phyloP scores from a whole-genome alignment of 2,329 filamentous ascomycete species.

The Rutstroemia sydowiana region DNA sequence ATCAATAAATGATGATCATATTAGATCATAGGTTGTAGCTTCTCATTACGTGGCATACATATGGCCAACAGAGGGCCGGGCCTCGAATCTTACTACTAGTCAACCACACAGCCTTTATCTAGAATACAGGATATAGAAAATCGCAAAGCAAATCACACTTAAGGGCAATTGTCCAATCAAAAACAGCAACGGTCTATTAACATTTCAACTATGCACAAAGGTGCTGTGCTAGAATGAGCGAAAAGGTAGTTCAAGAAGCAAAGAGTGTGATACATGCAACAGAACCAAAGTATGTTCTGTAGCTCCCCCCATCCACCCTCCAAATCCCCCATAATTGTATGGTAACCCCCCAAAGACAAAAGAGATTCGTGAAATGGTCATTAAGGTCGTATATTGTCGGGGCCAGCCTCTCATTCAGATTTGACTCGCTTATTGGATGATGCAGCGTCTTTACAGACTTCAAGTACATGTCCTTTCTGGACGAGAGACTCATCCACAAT shows the following conservation, averaged over 20 bases:
- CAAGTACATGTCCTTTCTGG: slow-evolving; percentile 23
- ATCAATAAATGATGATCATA: neutral
- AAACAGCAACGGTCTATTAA: neutral
- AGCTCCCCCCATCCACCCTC: too few relatives aligned
- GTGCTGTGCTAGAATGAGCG: neutral
- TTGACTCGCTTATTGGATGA: slow-evolving; percentile 17
- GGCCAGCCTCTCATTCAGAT: slow-evolving; percentile 8
- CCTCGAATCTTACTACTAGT: neutral
- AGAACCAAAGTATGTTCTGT: neutral
- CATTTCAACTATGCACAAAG: neutral
- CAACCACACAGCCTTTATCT: neutral
- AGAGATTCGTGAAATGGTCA: slow-evolving; percentile 9
- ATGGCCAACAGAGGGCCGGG: neutral
- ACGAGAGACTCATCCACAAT: slow-evolving; percentile 29
- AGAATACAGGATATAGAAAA: neutral
- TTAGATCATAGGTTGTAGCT: neutral
- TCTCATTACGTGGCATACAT: neutral
- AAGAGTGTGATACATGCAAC: slow-evolving; percentile 1
- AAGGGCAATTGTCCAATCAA: neutral
- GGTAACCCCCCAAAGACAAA: neutral
- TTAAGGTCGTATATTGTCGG: neutral
- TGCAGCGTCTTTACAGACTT: slow-evolving; percentile 23
- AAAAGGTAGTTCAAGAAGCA: neutral
- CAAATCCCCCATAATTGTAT: neutral
- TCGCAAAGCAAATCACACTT: neutral